Evolutionary conservation across 805 yeast genomes (phyloP).

Genomic region (Millerago galiae): DNA sequence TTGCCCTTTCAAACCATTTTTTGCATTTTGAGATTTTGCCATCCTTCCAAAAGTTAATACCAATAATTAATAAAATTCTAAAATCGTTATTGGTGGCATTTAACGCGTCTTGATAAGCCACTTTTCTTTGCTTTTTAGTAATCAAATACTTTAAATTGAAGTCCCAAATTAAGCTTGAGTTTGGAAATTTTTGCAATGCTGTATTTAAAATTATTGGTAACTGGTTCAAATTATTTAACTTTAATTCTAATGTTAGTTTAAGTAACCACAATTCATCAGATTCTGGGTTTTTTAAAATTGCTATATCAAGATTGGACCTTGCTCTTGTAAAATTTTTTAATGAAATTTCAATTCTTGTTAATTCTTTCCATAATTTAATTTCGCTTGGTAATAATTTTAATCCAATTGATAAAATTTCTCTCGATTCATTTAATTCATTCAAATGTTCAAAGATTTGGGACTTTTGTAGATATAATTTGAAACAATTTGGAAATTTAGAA

Average conservation of each 20-base stretch:
- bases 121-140: conserved; percentile 46
- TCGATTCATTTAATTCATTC: conserved; percentile 33
- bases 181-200: conserved; percentile 54
- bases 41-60: conserved; percentile 57
- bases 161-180: conserved; percentile 59
- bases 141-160: conserved; percentile 41
- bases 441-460: conserved; percentile 44
- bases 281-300: conserved; percentile 42
- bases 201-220: conserved; percentile 50
- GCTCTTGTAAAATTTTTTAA: conserved; percentile 47
- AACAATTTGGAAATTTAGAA: conserved; percentile 38
- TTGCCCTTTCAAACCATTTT: conserved; percentile 70
- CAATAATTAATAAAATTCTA: conserved; percentile 55
- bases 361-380: conserved; percentile 46
- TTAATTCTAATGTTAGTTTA: conserved; percentile 50
- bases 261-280: conserved; percentile 52
- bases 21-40: conserved; percentile 58
- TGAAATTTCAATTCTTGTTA: conserved; percentile 38
- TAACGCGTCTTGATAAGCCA: conserved; percentile 64
- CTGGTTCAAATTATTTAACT: conserved; percentile 40
- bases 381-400: conserved; percentile 39
- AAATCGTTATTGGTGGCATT: conserved; percentile 56
- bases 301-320: conserved; percentile 67
- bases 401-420: conserved; percentile 43
- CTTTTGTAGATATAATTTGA: conserved; percentile 54